Evolutionary conservation across 2,329 filamentous ascomycete species (phyloP).

Genomic region (Trichophyton rubrum): DNA sequence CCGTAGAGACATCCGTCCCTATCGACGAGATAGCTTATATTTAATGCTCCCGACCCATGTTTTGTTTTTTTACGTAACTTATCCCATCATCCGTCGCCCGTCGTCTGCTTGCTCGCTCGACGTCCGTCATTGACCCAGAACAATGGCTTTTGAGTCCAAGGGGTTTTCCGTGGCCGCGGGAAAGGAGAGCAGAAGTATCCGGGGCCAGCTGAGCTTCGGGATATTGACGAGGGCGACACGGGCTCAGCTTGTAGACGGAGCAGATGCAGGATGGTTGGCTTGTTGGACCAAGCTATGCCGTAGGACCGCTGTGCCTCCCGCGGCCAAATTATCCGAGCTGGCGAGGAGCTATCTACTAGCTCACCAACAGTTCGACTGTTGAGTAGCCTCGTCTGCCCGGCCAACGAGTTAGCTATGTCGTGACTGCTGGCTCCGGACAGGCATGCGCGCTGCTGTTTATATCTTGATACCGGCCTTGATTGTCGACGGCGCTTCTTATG

Average conservation of each 20-base stretch:
- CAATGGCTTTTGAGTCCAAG: neutral
- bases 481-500: neutral
- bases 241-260: neutral
- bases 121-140: neutral
- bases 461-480: neutral
- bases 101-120: neutral
- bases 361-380: neutral
- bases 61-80: slow-evolving; percentile 1
- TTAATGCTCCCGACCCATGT: neutral
- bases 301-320: neutral
- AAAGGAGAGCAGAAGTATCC: neutral
- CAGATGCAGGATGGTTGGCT: neutral
- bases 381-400: neutral
- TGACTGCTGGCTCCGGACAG: neutral
- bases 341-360: slow-evolving; percentile 1
- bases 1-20: too few relatives aligned
- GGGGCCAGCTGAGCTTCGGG: neutral
- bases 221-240: neutral
- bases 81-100: neutral
- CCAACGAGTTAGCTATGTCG: neutral
- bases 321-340: neutral
- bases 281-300: neutral
- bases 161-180: neutral
- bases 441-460: neutral
- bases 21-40: neutral